A percentile compares a stretch with the other conserved stretches of the same genome.
These are phyloP conservation scores for Paecilomyces niveus DNA, from an alignment of 2,329 filamentous ascomycete genomes.

Conservation along the genomic window DNA sequence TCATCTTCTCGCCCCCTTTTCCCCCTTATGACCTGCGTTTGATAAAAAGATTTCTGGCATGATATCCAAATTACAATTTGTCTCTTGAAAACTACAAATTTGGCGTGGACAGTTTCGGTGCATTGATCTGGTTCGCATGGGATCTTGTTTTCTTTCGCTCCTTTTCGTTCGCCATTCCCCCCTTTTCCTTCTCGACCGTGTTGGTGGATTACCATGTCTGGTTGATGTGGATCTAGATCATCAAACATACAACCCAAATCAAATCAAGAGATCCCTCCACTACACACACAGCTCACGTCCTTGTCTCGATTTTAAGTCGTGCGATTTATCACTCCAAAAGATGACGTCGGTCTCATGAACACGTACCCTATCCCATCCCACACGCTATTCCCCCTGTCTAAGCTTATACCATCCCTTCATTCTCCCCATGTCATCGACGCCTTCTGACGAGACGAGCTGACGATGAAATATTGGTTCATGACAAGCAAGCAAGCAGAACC, in stretches of 20 bases:
- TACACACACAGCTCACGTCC: neutral
- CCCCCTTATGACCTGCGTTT: neutral
- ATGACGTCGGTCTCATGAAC: neutral
- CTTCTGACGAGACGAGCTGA: neutral
- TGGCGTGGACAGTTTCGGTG: conserved; percentile 26
- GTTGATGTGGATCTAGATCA: neutral
- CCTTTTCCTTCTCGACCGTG: neutral
- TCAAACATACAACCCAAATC: neutral
- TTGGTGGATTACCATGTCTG: neutral
- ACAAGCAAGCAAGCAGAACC: neutral
- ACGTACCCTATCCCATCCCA: neutral
- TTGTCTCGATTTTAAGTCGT: neutral
- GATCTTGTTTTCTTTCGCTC: conserved; percentile 3
- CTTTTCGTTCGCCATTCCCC: conserved; percentile 1
- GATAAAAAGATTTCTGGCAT: conserved; percentile 10
- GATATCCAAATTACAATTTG: conserved; percentile 18
- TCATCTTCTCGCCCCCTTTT: neutral
- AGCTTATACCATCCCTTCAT: neutral
- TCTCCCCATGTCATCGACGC: neutral
- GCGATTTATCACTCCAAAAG: neutral
- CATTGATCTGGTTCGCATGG: conserved; percentile 12
- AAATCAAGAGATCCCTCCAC: neutral
- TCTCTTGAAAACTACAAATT: conserved; percentile 15
- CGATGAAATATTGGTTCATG: neutral
- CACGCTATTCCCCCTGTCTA: neutral